Evolutionary conservation across 2,329 filamentous ascomycete species (phyloP).

Genomic region (Incumbomyces delicatus): DNA sequence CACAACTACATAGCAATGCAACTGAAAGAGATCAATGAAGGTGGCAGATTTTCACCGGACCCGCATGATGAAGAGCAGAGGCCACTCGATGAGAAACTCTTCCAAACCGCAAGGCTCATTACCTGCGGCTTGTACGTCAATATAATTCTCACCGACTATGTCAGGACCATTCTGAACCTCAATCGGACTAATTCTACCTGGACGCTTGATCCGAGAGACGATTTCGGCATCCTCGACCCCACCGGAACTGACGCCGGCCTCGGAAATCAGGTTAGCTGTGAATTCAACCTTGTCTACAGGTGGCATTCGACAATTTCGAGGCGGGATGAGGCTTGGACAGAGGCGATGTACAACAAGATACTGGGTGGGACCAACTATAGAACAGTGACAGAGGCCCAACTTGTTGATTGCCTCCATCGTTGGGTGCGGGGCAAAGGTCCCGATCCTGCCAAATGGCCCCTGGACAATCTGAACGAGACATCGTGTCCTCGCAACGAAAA

Average conservation of each 20-base stretch:
- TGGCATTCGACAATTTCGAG: conserved; percentile 74
- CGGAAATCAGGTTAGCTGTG: conserved; percentile 74
- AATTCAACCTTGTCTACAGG: conserved; percentile 81
- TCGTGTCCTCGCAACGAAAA: conserved; percentile 46
- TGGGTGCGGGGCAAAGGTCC: conserved; percentile 52
- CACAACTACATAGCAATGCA: conserved; percentile 57
- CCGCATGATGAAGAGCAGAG: conserved; percentile 18
- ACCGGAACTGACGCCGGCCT: conserved; percentile 58
- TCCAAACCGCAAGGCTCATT: conserved; percentile 44
- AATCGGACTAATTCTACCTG: conserved; percentile 20
- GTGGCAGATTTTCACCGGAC: conserved; percentile 38
- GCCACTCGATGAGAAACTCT: conserved; percentile 44
- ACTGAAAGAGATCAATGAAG: conserved; percentile 54
- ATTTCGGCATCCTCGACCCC: conserved; percentile 21
- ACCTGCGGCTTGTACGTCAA: conserved; percentile 24
- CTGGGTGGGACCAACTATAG: conserved; percentile 46
- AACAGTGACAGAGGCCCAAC: conserved; percentile 49
- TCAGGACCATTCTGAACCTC: conserved; percentile 23
- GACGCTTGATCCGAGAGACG: conserved; percentile 22
- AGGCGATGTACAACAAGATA: conserved; percentile 55
- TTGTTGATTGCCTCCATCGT: conserved; percentile 53
- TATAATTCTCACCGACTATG: conserved; percentile 22
- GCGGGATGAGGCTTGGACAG: conserved; percentile 71
- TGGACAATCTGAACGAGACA: conserved; percentile 45
- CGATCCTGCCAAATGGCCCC: conserved; percentile 60